These are phyloP conservation scores for Dalbergia oliveri DNA, from an alignment of 306 rosid genomes.

Conservation along the genomic window DNA sequence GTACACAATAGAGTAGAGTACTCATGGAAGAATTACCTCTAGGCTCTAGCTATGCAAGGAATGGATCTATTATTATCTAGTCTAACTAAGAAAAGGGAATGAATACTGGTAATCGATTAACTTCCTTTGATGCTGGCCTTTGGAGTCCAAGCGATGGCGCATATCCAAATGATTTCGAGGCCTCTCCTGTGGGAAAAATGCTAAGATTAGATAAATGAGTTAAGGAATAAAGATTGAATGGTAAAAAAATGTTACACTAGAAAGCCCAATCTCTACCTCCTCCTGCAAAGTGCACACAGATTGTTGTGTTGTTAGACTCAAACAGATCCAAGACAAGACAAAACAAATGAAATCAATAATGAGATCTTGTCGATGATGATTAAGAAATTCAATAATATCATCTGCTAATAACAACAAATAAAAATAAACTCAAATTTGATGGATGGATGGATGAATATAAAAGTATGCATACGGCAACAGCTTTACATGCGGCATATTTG, in stretches of 20 bases:
- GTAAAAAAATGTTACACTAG: slow-evolving; percentile 60
- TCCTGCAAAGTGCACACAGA: slow-evolving; percentile 60
- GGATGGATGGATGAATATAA: too few species aligned
- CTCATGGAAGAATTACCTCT: neutral
- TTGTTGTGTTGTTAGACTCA: slow-evolving; percentile 29
- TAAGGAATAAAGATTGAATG: neutral
- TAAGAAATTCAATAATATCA: neutral
- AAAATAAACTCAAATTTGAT: too few species aligned
- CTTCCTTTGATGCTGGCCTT: slow-evolving; percentile 90
- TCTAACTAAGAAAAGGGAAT: too few species aligned
- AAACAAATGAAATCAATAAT: neutral
- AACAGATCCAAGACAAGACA: neutral
- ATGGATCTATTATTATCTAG: too few species aligned
- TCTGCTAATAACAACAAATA: neutral
- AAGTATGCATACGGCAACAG: slow-evolving; percentile 76
- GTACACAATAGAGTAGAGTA: neutral
- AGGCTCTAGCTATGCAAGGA: too few species aligned
- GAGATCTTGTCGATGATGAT: neutral
- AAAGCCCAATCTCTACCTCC: slow-evolving; percentile 86
- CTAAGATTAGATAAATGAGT: neutral
- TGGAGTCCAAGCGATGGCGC: slow-evolving; percentile 96
- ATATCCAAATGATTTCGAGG: slow-evolving; percentile 98
- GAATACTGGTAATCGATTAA: slow-evolving; percentile 94
- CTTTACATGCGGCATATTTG: slow-evolving; percentile 92
- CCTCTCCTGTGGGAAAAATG: slow-evolving; percentile 65